A percentile compares a stretch with the other conserved stretches of the same genome.
Conservation (phyloP, 192 early-diverging fungal species). For the Backusella australiensis region DNA sequence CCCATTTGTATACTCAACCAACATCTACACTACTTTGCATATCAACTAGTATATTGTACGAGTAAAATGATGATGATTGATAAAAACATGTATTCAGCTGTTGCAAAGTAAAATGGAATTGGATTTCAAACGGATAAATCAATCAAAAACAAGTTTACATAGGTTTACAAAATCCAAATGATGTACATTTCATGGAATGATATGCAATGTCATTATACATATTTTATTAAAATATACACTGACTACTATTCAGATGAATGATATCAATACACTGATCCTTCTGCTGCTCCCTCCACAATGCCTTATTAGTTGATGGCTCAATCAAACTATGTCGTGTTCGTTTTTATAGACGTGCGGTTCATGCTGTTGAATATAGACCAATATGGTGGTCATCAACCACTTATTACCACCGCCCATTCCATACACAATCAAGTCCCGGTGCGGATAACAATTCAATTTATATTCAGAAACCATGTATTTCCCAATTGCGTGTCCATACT, state of each 20-base stretch:
- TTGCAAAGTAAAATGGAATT: not conserved
- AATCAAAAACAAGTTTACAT: not conserved
- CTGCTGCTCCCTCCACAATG: constrained; percentile 22
- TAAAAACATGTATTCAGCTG: not conserved
- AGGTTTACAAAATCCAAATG: not conserved
- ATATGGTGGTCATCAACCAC: constrained; percentile 87
- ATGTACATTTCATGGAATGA: not conserved
- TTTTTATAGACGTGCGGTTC: constrained; percentile 77
- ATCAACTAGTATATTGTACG: no score
- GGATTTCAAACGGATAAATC: no score
- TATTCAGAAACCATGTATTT: constrained; percentile 83
- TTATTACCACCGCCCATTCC: constrained; percentile 97
- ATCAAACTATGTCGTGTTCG: constrained; percentile 83
- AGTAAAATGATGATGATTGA: not conserved
- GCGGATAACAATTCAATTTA: constrained; percentile 56
- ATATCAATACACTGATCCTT: constrained; percentile 68
- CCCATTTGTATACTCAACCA: not conserved
- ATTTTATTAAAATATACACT: no score
- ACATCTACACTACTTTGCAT: no score
- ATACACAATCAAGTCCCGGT: constrained; percentile 79
- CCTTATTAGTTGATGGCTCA: constrained; percentile 67
- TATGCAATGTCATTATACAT: not conserved
- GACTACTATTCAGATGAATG: no score
- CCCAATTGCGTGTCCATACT: constrained; percentile 90
- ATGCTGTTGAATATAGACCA: constrained; percentile 78